Percentiles rank a stretch among this genome's conserved stretches.
These are phyloP conservation scores for Trichosanthes truncata DNA, from an alignment of 306 rosid species.

Conservation along the genomic window DNA sequence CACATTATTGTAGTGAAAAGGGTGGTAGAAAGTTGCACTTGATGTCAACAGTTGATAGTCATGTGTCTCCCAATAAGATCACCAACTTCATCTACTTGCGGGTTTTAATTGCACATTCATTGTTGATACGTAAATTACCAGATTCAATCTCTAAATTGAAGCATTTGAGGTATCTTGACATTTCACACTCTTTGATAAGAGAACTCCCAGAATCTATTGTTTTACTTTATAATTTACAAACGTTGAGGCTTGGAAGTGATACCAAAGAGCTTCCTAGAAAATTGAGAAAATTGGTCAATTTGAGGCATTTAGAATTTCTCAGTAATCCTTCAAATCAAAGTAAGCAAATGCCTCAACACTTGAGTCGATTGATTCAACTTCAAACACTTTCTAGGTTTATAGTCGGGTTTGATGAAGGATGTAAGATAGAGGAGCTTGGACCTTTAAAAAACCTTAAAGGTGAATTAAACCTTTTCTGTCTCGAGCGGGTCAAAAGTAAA, in stretches of 20 bases:
- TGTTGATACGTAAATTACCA: neutral
- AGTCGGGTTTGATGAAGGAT: neutral
- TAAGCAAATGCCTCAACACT: neutral
- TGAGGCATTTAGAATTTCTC: neutral
- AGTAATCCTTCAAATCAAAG: neutral
- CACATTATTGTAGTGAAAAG: neutral
- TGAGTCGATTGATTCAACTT: neutral
- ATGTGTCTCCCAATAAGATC: neutral
- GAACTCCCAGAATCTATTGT: neutral
- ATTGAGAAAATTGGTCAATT: neutral
- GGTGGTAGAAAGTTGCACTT: neutral
- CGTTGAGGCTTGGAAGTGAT: neutral
- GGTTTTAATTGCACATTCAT: neutral
- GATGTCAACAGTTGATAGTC: neutral
- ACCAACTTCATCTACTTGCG: neutral
- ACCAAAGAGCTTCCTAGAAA: neutral
- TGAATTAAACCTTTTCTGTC: neutral
- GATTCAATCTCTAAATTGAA: neutral
- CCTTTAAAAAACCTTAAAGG: neutral
- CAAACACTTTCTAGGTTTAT: neutral
- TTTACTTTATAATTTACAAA: neutral
- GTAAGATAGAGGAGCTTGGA: constrained; percentile 1
- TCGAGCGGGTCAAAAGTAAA: neutral
- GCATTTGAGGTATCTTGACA: constrained; percentile 7
- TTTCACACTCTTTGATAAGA: neutral